Evolutionary conservation across 2,329 filamentous ascomycete species (phyloP), one percentile per base, ranked within the genome.

Genomic region (Geosmithia putterillii): DNA sequence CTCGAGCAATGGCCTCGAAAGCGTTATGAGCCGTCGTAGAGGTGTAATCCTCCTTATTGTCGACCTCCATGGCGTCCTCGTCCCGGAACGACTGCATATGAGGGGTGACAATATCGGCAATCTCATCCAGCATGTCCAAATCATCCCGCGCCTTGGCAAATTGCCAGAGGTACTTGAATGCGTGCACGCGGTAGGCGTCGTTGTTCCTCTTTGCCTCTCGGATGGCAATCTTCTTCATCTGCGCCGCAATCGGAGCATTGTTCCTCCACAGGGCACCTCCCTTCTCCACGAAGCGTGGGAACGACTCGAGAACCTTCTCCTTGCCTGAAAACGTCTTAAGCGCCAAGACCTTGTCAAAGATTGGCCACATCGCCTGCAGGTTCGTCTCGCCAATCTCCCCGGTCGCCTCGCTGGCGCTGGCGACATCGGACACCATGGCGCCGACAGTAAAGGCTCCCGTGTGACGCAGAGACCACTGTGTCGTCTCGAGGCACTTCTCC

Each of bases 261-360:
- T 60, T 58, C 40, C 67, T 63, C 68, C 79, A 80, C 23, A 86
- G 65, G 7, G 60, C 60, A 49, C 71, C 73, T 1, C 75, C 76
- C 48, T 80, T 77, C 53, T 77, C 72, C 1, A 84, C 79, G 52
- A 96, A 92, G 45, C 79, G 74, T 4, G 87, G 82, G 59, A 92
- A 87, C 6, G 85, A 81, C 38, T 79, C 73, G 3, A 96, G 69
- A 25, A 98, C 76, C 51, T 79, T 80, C 62, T 95, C 88, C 58
- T 98, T 98, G 19, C 87, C 87, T 1, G 83, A 74, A 71, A 95
- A 98, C 1, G 89, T 95, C 70, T 95, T 96, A 12, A 94, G 79
- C 2, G 79, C 76, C 36, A 96, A 64, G 1, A 86, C 79, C 54
- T 83, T 86, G 49, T 95, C 86, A 40, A 95, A 70, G 2, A 82